Evolutionary conservation across 129 eudicot genomes (phyloP).

Genomic region (Mikania micrantha): DNA sequence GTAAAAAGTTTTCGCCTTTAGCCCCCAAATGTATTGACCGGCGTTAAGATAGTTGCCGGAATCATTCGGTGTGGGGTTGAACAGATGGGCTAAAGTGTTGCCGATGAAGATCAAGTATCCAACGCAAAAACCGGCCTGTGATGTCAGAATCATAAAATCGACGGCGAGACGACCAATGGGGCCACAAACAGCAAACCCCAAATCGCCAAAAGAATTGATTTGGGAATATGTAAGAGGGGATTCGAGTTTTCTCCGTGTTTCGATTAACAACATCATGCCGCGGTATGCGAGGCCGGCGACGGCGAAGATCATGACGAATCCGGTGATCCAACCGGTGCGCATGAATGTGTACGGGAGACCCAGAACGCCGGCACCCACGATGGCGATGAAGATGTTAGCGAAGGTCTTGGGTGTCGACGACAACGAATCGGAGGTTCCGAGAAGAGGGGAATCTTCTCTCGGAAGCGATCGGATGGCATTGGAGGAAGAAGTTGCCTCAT

Average conservation of each 20-base stretch:
- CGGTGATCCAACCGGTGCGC: slow-evolving; percentile 70
- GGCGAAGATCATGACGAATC: slow-evolving; percentile 34
- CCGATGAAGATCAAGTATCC: slow-evolving; percentile 57
- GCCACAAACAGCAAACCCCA: slow-evolving; percentile 59
- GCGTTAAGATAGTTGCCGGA: slow-evolving; percentile 8
- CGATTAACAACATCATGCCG: slow-evolving; percentile 55
- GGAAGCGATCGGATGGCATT: slow-evolving; percentile 9
- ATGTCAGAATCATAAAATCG: slow-evolving; percentile 43
- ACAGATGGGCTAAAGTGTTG: slow-evolving; percentile 41
- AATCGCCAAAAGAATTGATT: slow-evolving; percentile 52
- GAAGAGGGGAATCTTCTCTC: slow-evolving; percentile 47
- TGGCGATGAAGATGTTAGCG: slow-evolving; percentile 71
- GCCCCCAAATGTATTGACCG: slow-evolving; percentile 24
- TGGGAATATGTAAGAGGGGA: slow-evolving; percentile 29
- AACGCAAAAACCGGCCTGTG: slow-evolving; percentile 59
- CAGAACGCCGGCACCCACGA: slow-evolving; percentile 84
- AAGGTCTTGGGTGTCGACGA: slow-evolving; percentile 75
- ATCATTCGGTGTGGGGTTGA: not conserved
- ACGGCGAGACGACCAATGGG: slow-evolving; percentile 43
- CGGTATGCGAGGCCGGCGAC: slow-evolving; percentile 55
- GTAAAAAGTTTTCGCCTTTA: slow-evolving; percentile 33
- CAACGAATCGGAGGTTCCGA: slow-evolving; percentile 23
- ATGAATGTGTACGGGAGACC: slow-evolving; percentile 82
- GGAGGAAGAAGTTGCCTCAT: slow-evolving; percentile 21
- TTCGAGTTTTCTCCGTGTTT: slow-evolving; percentile 44